Percentiles rank a stretch among this genome's conserved stretches.
These are phyloP conservation scores for Globisporangium solare DNA, from an alignment of 352 stramenopile species.

Conservation along the genomic window DNA sequence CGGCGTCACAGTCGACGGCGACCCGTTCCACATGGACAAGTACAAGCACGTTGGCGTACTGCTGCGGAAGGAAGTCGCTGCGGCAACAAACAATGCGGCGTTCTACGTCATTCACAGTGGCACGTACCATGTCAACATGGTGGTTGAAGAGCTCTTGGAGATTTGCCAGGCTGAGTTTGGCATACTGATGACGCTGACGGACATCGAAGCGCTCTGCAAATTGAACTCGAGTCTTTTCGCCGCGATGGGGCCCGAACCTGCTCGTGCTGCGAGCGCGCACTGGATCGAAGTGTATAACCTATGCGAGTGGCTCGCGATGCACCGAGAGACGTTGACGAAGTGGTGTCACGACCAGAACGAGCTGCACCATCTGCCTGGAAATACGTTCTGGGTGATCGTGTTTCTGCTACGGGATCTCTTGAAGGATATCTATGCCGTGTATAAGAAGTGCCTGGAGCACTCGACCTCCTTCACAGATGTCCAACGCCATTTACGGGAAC, in stretches of 20 bases:
- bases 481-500: slow-evolving; percentile 37
- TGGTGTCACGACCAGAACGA: slow-evolving; percentile 30
- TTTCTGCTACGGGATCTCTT: slow-evolving; percentile 45
- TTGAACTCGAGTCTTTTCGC: slow-evolving; percentile 17
- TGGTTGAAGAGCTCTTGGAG: slow-evolving; percentile 42
- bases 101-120: slow-evolving; percentile 44
- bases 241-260: slow-evolving; percentile 17
- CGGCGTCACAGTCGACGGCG: slow-evolving; percentile 41
- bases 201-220: slow-evolving; percentile 30
- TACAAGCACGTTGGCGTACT: slow-evolving; percentile 25
- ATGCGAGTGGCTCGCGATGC: slow-evolving; percentile 40
- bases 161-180: slow-evolving; percentile 33
- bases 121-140: slow-evolving; percentile 32
- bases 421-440: slow-evolving; percentile 34
- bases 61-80: slow-evolving; percentile 22
- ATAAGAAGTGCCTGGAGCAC: slow-evolving; percentile 27
- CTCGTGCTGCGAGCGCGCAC: slow-evolving; percentile 17
- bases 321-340: slow-evolving; percentile 39
- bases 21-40: slow-evolving; percentile 38
- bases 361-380: slow-evolving; percentile 13
- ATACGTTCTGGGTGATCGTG: slow-evolving; percentile 37
- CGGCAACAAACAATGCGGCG: slow-evolving; percentile 20
- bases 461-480: slow-evolving; percentile 28
- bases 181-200: slow-evolving; percentile 28
- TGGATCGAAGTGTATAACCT: slow-evolving; percentile 36